Percentiles rank a stretch among this genome's conserved stretches.
Evolutionary conservation across 2,329 filamentous ascomycete species (phyloP).

Genomic region (Orbilia blumenaviensis): DNA sequence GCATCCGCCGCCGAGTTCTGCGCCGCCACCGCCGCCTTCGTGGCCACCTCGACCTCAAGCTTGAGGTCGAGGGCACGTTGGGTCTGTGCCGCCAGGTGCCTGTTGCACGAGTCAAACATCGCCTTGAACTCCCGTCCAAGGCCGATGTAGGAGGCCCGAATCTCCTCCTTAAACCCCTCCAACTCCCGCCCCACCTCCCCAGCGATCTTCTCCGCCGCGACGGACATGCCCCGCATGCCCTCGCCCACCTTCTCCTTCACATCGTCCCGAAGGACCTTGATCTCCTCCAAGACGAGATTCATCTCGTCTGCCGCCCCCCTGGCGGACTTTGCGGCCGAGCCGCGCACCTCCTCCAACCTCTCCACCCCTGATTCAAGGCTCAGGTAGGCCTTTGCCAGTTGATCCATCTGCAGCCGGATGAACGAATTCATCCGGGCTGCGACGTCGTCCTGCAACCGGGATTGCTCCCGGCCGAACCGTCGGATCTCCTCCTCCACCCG

Average conservation of each 20-base stretch:
- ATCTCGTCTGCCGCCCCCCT: slow-evolving; percentile 70
- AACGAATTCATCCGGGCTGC: slow-evolving; percentile 79
- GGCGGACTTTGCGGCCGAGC: slow-evolving; percentile 66
- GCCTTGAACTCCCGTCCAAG: slow-evolving; percentile 86
- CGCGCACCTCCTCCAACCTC: slow-evolving; percentile 74
- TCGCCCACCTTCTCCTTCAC: slow-evolving; percentile 87
- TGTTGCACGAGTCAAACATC: slow-evolving; percentile 82
- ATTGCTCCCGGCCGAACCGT: slow-evolving; percentile 73
- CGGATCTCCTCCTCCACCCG: slow-evolving; percentile 79
- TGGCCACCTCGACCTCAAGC: slow-evolving; percentile 75
- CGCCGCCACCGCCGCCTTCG: slow-evolving; percentile 72
- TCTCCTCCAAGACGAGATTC: slow-evolving; percentile 90
- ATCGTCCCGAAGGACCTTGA: slow-evolving; percentile 85
- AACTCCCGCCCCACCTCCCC: slow-evolving; percentile 88
- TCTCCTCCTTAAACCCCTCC: slow-evolving; percentile 78
- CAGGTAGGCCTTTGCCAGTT: slow-evolving; percentile 65
- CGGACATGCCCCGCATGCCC: slow-evolving; percentile 82
- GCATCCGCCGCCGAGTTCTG: slow-evolving; percentile 71
- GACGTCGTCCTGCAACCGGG: slow-evolving; percentile 73
- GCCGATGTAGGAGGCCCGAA: slow-evolving; percentile 83
- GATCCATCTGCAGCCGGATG: slow-evolving; percentile 76
- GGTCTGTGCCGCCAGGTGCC: slow-evolving; percentile 78
- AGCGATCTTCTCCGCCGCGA: slow-evolving; percentile 85
- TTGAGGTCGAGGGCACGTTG: slow-evolving; percentile 77
- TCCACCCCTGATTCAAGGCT: slow-evolving; percentile 75